Evolutionary conservation across 2,329 filamentous ascomycete species (phyloP), one percentile per base, ranked within the genome.

Genomic region (Lasiodiplodia theobromae): DNA sequence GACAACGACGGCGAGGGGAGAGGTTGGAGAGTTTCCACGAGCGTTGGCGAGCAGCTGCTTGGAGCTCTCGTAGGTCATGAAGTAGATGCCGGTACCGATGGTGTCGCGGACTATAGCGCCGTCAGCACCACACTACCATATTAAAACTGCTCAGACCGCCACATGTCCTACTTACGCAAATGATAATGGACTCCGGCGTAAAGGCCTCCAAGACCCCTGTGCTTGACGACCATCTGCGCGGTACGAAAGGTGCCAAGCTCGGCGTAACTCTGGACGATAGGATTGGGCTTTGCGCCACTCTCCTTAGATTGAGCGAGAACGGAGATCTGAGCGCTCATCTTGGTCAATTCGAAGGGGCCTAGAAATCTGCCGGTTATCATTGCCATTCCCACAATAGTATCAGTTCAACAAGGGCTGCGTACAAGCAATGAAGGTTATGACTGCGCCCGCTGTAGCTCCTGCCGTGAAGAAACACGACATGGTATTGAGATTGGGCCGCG

Each of bases 261-360:
- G 77, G 92, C 89, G 76, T 93, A 93, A 78, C 89, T 93, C 67
- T 78, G 77, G 62, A 78, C 75, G 49, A 80, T 73, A 11, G 75
- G 74, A 51, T 80, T 78, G 58, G 79, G 77, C 53, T 75, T 74
- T 72, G 75, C 65, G 71, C 70, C 68, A 71, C 77, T 76, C 64
- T 85, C 85, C 71, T 86, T 88, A 73, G 84, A 87, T 71, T 86
- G 84, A 21, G 91, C 90, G 69, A 95, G 83, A 12, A 94, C 91
- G 1, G 93, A 94, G 23, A 96, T 91, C 78, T 96, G 93, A 18
- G 93, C 92, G 77, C 91, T 94, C 69, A 96, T 85, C 79, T 96
- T 96, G n/a, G 92, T 94, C 78, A 96, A 86, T 79, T 96, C 93
- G 77, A 96, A 96, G 1, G 93, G 93, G 76, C 89, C 89, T 91